Conservation (phyloP, 306 rosid genomes). For the Dalbergia cochinchinensis region DNA sequence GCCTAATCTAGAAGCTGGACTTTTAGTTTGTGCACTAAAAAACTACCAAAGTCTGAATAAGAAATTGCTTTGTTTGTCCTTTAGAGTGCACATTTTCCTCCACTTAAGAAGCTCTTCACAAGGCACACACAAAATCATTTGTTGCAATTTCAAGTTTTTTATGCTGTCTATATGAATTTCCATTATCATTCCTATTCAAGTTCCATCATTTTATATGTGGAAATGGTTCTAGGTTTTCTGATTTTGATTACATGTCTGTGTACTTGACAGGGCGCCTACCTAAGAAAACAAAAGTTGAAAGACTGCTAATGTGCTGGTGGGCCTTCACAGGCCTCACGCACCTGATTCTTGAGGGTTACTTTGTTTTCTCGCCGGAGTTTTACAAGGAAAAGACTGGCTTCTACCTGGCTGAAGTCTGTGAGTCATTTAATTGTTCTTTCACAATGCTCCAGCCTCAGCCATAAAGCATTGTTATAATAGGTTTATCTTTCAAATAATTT, state of each 20-base stretch:
- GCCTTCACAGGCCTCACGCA: constrained; percentile 93
- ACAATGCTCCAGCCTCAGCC: not conserved
- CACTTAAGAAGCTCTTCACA: not conserved
- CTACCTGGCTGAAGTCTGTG: constrained; percentile 91
- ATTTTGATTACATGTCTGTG: constrained; percentile 25
- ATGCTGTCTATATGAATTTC: not conserved
- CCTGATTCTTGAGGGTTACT: constrained; percentile 79
- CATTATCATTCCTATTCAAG: not conserved
- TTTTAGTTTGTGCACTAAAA: constrained; percentile 25
- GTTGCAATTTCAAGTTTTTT: constrained; percentile 28
- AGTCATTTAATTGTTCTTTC: constrained; percentile 47
- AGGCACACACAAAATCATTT: not conserved
- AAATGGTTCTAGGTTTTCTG: constrained; percentile 11
- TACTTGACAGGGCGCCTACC: constrained; percentile 61
- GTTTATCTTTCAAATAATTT: not conserved
- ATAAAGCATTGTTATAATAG: constrained; percentile 3
- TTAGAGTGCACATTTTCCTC: not conserved
- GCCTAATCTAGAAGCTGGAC: not conserved
- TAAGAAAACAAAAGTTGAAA: constrained; percentile 69
- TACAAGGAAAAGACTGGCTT: constrained; percentile 74
- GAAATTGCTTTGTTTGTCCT: not conserved
- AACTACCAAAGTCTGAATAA: not conserved
- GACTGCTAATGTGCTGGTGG: constrained; percentile 97
- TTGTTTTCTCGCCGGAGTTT: constrained; percentile 83
- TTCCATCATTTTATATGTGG: not conserved